A percentile compares a stretch with the other conserved stretches of the same genome.
Evolutionary conservation across 257 asterid species (phyloP).

Genomic region (Solanum bulbocastanum): DNA sequence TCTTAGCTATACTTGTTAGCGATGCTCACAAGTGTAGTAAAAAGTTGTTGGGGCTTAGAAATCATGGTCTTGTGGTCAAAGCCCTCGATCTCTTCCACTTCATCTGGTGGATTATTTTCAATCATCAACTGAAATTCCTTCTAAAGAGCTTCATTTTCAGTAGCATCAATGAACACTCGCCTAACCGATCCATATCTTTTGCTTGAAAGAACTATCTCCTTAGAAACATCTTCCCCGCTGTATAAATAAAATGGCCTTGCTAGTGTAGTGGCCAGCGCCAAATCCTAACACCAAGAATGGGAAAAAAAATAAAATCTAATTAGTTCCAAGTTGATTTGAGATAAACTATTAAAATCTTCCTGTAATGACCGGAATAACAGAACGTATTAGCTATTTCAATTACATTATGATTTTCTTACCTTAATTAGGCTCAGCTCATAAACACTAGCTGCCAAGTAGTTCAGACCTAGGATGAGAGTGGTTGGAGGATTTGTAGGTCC

Average conservation of each 20-base stretch:
- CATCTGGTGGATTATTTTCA: slow-evolving; percentile 17
- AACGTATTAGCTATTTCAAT: neutral
- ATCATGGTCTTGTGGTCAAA: slow-evolving; percentile 29
- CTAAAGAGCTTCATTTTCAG: neutral
- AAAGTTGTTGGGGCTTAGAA: slow-evolving; percentile 18
- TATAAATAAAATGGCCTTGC: slow-evolving; percentile 4
- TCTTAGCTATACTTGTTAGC: neutral
- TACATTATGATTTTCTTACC: slow-evolving; percentile 1
- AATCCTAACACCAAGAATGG: slow-evolving; percentile 8
- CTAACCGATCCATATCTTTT: slow-evolving; percentile 13
- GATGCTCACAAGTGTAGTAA: neutral
- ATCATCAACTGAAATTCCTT: slow-evolving; percentile 21
- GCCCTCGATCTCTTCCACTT: slow-evolving; percentile 16
- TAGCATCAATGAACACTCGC: slow-evolving; percentile 9
- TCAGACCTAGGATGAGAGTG: neutral
- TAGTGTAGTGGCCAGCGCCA: slow-evolving; percentile 15
- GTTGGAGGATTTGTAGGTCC: slow-evolving; percentile 7
- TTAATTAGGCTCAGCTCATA: slow-evolving; percentile 19
- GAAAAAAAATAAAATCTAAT: neutral
- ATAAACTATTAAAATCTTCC: neutral
- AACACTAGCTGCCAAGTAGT: neutral
- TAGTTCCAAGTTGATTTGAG: neutral
- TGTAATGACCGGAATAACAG: no score
- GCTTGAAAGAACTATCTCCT: neutral
- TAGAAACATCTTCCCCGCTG: neutral